phyloP scores from a whole-genome alignment of 345 rosid genomes.

The Alliaria petiolata region DNA sequence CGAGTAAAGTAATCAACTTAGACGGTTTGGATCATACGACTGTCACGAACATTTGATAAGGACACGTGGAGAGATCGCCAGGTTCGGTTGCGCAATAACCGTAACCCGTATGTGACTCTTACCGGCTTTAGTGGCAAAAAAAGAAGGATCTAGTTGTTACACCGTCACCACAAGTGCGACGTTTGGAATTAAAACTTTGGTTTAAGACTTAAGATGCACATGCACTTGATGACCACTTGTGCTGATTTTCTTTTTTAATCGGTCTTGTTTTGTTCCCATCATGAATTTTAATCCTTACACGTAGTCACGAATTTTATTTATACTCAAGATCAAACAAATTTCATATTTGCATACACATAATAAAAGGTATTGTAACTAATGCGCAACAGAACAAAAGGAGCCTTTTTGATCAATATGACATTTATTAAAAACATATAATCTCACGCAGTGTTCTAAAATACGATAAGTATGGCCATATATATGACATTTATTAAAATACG shows the following conservation, averaged over 20 bases:
- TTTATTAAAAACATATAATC: too few relatives aligned
- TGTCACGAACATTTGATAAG: not conserved
- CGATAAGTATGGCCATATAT: too few relatives aligned
- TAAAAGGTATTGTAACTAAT: not conserved
- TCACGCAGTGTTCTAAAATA: too few relatives aligned
- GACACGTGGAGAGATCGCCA: constrained; percentile 17
- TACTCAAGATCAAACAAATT: not conserved
- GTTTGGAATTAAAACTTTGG: constrained; percentile 5
- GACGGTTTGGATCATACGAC: not conserved
- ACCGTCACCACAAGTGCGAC: constrained; percentile 26
- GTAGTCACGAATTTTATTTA: not conserved
- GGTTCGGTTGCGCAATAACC: constrained; percentile 26
- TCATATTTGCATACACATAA: not conserved
- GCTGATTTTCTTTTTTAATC: constrained; percentile 20
- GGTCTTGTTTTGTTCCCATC: not conserved
- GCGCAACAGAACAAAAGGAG: not conserved
- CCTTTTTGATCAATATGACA: not conserved
- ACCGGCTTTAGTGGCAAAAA: constrained; percentile 30
- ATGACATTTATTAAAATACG: too few relatives aligned
- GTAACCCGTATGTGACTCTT: constrained; percentile 11
- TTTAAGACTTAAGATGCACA: constrained; percentile 15
- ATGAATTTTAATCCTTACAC: not conserved
- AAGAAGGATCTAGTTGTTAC: constrained; percentile 26
- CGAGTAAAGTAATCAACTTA: constrained; percentile 2
- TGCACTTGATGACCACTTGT: constrained; percentile 23